Percentiles rank a stretch among this genome's conserved stretches.
These are phyloP conservation scores for Mariannaea sp. DNA, from an alignment of 2,329 filamentous ascomycete genomes.

Conservation along the genomic window DNA sequence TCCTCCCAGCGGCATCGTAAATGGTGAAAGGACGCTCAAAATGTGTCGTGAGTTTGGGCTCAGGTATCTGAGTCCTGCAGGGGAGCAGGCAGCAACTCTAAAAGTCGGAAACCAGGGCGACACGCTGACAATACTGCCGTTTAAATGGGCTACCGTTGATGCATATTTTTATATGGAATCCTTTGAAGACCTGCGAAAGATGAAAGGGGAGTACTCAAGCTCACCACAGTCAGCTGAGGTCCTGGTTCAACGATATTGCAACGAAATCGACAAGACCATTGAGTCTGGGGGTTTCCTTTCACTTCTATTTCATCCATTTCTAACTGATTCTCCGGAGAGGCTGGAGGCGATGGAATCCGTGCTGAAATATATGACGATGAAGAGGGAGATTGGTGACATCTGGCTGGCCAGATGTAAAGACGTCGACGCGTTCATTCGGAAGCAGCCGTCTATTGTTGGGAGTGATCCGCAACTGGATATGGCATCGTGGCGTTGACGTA, in stretches of 20 bases:
- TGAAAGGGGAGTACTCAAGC: constrained; percentile 1
- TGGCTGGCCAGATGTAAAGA: constrained; percentile 8
- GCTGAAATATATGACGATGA: background rate
- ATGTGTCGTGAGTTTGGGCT: constrained; percentile 7
- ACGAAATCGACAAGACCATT: constrained; percentile 4
- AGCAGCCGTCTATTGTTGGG: background rate
- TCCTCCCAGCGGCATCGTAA: constrained; percentile 2
- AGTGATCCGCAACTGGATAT: background rate
- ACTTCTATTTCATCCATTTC: constrained; percentile 2
- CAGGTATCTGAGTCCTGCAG: constrained; percentile 7
- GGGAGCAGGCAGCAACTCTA: background rate
- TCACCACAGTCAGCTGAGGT: background rate
- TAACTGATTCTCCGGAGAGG: background rate
- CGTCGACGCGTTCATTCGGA: background rate
- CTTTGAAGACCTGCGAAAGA: constrained; percentile 4
- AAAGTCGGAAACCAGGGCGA: background rate
- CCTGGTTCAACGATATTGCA: background rate
- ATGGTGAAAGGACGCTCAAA: background rate
- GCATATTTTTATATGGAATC: constrained; percentile 15
- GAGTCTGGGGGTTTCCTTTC: background rate
- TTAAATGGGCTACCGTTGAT: constrained; percentile 12
- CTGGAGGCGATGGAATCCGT: constrained; percentile 5
- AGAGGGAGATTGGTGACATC: background rate
- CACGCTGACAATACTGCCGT: background rate
- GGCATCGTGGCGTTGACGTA: background rate